A percentile compares a stretch with the other conserved stretches of the same genome.
Conservation (phyloP, 257 asterid genomes). For the Plantago ovata region DNA sequence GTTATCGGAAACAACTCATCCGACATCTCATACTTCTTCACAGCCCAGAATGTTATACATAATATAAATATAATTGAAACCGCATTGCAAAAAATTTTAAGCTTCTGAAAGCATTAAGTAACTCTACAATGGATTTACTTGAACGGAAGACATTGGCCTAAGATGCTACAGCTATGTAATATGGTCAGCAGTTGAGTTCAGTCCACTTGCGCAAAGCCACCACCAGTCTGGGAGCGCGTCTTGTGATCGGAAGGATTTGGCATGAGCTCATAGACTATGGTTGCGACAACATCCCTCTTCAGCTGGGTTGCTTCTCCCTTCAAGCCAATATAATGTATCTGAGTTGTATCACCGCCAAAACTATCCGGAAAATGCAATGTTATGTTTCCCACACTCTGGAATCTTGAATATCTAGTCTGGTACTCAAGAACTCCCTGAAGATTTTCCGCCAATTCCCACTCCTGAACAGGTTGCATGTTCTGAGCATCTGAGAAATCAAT, state of each 20-base stretch:
- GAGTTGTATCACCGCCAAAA: slow-evolving; percentile 87
- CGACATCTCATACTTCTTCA: too few species aligned
- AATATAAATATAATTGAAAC: too few species aligned
- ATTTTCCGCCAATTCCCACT: slow-evolving; percentile 94
- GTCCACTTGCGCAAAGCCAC: slow-evolving; percentile 73
- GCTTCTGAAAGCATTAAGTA: too few species aligned
- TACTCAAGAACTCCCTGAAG: slow-evolving; percentile 84
- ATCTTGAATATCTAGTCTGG: slow-evolving; percentile 95
- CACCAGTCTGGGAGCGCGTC: slow-evolving; percentile 76
- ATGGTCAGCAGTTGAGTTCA: slow-evolving; percentile 32
- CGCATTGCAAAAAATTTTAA: too few species aligned
- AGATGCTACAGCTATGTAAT: slow-evolving; percentile 18
- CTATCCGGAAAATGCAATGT: slow-evolving; percentile 95
- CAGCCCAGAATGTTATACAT: too few species aligned
- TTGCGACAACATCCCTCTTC: slow-evolving; percentile 88
- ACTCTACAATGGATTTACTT: slow-evolving; percentile 24
- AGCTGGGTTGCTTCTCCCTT: slow-evolving; percentile 99
- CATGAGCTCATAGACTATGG: slow-evolving; percentile 86
- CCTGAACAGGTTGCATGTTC: slow-evolving; percentile 90
- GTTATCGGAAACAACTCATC: too few species aligned
- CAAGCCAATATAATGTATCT: slow-evolving; percentile 88
- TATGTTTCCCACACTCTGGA: slow-evolving; percentile 87
- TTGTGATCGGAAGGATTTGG: slow-evolving; percentile 99
- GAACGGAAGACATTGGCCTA: slow-evolving; percentile 13
- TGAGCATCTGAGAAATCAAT: slow-evolving; percentile 97